Percentiles rank a stretch among this genome's conserved stretches.
phyloP scores from a whole-genome alignment of 2,329 filamentous ascomycete species.

The Penicillium palitans region DNA sequence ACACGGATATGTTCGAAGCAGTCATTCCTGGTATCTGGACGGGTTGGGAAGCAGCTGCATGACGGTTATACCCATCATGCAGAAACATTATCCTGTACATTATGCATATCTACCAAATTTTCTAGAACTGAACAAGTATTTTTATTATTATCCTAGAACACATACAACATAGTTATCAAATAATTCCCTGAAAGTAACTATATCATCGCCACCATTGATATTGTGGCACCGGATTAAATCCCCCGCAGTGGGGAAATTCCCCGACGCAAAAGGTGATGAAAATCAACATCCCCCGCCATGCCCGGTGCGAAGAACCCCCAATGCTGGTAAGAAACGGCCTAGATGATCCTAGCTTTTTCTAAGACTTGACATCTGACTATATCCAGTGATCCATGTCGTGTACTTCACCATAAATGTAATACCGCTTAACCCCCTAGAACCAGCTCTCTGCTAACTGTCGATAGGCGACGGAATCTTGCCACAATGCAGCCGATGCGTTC shows the following conservation, averaged over 20 bases:
- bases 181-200: not conserved
- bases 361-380: not conserved
- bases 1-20: no score
- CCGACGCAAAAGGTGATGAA: conserved; percentile 4
- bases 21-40: no score
- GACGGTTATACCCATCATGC: no score
- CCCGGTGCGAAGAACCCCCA: conserved; percentile 14
- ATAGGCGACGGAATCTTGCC: conserved; percentile 22
- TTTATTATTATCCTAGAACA: not conserved
- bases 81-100: not conserved
- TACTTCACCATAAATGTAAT: conserved; percentile 26
- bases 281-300: conserved; percentile 7
- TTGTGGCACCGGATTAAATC: conserved; percentile 1
- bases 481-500: conserved; percentile 22
- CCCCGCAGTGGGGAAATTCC: conserved; percentile 9
- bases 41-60: not conserved
- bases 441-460: not conserved
- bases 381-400: conserved; percentile 22
- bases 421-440: not conserved
- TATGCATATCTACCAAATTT: not conserved
- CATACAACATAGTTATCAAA: not conserved
- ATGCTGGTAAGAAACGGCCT: conserved; percentile 17
- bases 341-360: not conserved
- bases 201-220: not conserved
- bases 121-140: no score